These are phyloP conservation scores for Leptodontidium sp. DNA, from an alignment of 2,329 filamentous ascomycete genomes.

Conservation along the genomic window DNA sequence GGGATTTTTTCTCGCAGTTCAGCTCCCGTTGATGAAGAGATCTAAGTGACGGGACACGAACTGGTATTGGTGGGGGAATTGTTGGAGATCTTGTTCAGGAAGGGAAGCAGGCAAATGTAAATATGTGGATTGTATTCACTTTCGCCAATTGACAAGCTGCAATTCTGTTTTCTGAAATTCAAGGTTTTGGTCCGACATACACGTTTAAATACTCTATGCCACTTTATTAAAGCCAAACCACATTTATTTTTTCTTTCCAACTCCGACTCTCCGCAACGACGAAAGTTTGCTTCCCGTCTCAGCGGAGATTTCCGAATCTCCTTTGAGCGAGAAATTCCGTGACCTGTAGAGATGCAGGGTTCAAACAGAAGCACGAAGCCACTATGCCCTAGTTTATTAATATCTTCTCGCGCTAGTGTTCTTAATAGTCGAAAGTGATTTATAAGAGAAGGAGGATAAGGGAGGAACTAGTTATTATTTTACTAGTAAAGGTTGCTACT, in stretches of 20 bases:
- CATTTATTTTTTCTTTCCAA: not conserved
- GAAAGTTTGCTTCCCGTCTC: not conserved
- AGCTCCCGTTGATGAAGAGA: not conserved
- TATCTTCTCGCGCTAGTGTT: too few species aligned
- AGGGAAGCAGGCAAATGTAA: not conserved
- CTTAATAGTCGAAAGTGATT: too few species aligned
- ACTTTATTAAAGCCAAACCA: not conserved
- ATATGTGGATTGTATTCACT: not conserved
- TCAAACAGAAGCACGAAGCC: not conserved
- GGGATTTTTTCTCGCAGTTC: constrained; percentile 45
- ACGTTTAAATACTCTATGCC: not conserved
- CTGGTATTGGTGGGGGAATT: not conserved
- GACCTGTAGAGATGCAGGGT: not conserved
- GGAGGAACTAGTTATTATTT: too few species aligned
- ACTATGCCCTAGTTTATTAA: too few species aligned
- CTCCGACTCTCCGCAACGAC: not conserved
- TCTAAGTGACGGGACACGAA: not conserved
- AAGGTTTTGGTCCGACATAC: not conserved
- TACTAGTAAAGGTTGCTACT: too few species aligned
- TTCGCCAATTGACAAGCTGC: not conserved
- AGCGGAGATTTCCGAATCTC: not conserved
- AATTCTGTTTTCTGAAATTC: not conserved
- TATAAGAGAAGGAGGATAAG: too few species aligned
- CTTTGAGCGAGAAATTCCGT: not conserved
- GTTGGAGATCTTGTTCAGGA: not conserved